Base-by-base conservation (phyloP, 768 basidiomycete genomes). In the Mycena belliarum region DNA sequence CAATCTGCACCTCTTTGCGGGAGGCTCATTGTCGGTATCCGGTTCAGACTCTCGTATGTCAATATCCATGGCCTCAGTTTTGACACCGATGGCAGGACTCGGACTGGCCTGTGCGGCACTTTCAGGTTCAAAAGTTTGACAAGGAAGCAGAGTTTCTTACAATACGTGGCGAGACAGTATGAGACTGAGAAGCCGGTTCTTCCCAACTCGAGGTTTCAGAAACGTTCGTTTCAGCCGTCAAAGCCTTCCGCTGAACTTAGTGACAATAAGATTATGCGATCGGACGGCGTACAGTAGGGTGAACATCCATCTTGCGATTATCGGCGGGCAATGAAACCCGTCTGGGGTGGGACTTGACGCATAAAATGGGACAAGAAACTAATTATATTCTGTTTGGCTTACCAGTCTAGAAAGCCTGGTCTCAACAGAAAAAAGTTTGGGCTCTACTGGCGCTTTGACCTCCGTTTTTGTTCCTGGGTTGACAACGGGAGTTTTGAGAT, bases 41-140 rank as follows among this genome's bases (percentile, higher is more conserved):
- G 23, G 9, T 4, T 5, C 40, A 18, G n/a, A 25, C 24, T 52
- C 45, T 8, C 29, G 29, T 32, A 59, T n/a, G 25, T 54, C 52
- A 16, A 54, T 48, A 5, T 54, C 58, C 7, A 52, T 33, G 4
- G 37, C 50, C 37, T 52, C 57, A 21, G 24, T 20, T 44, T 59
- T 59, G 14, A 59, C 25, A 47, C 20, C 20, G n/a, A 33, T 35
- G 12, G 6, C 32, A 6, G 11, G 21, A n/a, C n/a, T n/a, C n/a
- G n/a, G n/a, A n/a, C n/a, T n/a, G 15, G 37, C 4, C 16, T 6
- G 6, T 12, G 6, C 12, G 20, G 37, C n/a, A 6, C 37, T 38
- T 32, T 32, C n/a, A n/a, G n/a, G n/a, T 35, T 9, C 3, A 18
- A 16, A 25, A 26, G 8, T 3, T 45, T 25, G 25, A 29, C n/a